These are phyloP conservation scores for Adansonia digitata DNA, from an alignment of 345 rosid species.

Conservation along the genomic window DNA sequence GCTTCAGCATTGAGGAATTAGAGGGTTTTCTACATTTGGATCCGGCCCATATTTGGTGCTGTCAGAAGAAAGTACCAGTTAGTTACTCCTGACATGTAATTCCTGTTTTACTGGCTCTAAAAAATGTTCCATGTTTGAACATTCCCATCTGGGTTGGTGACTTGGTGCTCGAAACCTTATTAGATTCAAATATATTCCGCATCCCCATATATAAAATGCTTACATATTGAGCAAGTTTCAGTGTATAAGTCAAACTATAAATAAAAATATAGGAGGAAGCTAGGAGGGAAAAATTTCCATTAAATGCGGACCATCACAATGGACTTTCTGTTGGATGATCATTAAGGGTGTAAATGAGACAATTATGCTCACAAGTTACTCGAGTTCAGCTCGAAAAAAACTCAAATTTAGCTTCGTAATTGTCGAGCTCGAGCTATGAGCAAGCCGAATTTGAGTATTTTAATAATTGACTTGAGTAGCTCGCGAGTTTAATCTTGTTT, in stretches of 20 bases:
- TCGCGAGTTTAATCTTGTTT: too few species aligned
- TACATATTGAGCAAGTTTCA: background rate
- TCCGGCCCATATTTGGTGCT: background rate
- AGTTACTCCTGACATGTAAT: background rate
- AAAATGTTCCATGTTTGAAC: background rate
- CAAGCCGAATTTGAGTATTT: too few species aligned
- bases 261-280: background rate
- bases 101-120: background rate
- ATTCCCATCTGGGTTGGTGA: background rate
- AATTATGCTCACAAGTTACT: too few species aligned
- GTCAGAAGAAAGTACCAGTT: background rate
- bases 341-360: too few species aligned
- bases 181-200: background rate
- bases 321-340: background rate
- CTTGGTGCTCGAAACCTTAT: background rate
- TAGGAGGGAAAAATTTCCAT: background rate
- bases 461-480: too few species aligned
- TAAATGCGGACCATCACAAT: background rate
- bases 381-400: too few species aligned
- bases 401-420: too few species aligned
- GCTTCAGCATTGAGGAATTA: background rate
- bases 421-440: too few species aligned
- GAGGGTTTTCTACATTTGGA: background rate
- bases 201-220: background rate
- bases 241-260: background rate